Evolutionary conservation across 805 yeast genomes (phyloP).

Genomic region (Candida xiaguanensis): DNA sequence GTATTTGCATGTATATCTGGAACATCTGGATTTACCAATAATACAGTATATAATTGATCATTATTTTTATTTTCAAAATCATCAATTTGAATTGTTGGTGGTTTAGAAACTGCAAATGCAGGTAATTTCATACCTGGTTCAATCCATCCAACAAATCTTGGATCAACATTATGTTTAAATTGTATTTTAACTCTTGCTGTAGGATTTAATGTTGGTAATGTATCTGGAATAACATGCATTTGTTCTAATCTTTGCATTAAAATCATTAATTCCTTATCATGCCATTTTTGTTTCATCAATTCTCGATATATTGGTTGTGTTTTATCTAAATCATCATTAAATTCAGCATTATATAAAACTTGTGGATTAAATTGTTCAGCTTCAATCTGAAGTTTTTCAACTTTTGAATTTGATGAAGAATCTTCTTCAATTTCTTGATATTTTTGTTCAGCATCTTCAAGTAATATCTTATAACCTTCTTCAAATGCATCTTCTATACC

Average conservation of each 20-base stretch:
- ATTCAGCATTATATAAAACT: slow-evolving; percentile 65
- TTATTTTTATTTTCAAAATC: slow-evolving; percentile 55
- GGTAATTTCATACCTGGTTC: slow-evolving; percentile 78
- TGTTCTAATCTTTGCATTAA: slow-evolving; percentile 91
- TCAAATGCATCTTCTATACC: slow-evolving; percentile 73
- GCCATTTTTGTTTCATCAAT: slow-evolving; percentile 69
- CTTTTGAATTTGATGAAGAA: slow-evolving; percentile 8
- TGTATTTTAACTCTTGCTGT: slow-evolving; percentile 67
- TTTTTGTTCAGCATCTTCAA: slow-evolving; percentile 41
- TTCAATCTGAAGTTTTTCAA: slow-evolving; percentile 37
- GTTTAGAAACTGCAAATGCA: slow-evolving; percentile 65
- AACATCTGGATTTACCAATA: slow-evolving; percentile 87
- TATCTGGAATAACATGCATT: slow-evolving; percentile 84
- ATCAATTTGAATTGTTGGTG: slow-evolving; percentile 75
- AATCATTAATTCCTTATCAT: slow-evolving; percentile 62
- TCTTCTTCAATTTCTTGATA: slow-evolving; percentile 33
- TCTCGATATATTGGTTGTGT: slow-evolving; percentile 77
- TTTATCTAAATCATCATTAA: slow-evolving; percentile 53
- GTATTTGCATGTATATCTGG: slow-evolving; percentile 73
- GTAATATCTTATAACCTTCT: slow-evolving; percentile 57
- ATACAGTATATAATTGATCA: slow-evolving; percentile 60
- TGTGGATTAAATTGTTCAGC: slow-evolving; percentile 84
- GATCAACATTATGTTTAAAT: slow-evolving; percentile 61
- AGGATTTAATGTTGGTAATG: slow-evolving; percentile 85
- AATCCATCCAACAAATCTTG: slow-evolving; percentile 61